phyloP scores from a whole-genome alignment of 441 rosid genomes.

The Gossypium davidsonii region DNA sequence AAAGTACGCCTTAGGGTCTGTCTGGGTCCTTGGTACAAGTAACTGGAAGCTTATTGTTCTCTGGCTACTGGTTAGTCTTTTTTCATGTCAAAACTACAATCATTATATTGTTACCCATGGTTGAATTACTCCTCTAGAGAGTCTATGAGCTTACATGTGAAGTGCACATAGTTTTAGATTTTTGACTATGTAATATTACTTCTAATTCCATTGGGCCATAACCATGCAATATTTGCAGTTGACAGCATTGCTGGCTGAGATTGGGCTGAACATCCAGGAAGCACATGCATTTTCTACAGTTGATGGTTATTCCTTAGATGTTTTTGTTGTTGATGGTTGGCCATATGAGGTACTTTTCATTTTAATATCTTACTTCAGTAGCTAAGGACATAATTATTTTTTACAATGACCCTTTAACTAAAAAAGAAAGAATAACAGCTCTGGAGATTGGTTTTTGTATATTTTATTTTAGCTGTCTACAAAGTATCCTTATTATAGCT shows the following conservation, averaged over 20 bases:
- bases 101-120: neutral
- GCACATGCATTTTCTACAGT: slow-evolving; percentile 69
- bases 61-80: neutral
- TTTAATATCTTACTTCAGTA: neutral
- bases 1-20: neutral
- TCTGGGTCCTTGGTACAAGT: neutral
- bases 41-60: neutral
- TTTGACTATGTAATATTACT: slow-evolving; percentile 6
- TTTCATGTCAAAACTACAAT: neutral
- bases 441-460: neutral
- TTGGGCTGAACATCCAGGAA: slow-evolving; percentile 72
- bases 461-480: neutral
- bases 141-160: neutral
- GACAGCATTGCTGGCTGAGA: slow-evolving; percentile 57
- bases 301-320: slow-evolving; percentile 67
- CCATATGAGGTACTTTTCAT: slow-evolving; percentile 50
- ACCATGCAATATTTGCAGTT: slow-evolving; percentile 38
- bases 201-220: slow-evolving; percentile 18
- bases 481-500: neutral
- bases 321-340: slow-evolving; percentile 81
- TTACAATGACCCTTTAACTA: slow-evolving; percentile 1
- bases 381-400: neutral
- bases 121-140: neutral
- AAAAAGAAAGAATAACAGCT: neutral
- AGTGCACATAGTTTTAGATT: neutral